Conservation (phyloP, 139 green algal genomes). For the Chlamydomonas sp. region DNA sequence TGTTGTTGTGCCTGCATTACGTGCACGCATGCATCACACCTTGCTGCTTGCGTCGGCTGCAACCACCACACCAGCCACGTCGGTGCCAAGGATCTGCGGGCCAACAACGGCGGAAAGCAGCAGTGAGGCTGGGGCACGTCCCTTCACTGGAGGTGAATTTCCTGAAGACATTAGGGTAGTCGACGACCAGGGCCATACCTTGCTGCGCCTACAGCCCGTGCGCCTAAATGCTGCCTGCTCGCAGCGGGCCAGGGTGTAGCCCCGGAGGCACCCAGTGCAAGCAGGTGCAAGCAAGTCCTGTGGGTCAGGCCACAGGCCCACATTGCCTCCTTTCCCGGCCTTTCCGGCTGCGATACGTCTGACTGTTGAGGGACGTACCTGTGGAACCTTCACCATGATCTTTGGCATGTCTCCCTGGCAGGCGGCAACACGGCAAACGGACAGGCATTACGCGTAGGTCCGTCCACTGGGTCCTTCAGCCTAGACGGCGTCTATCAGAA, state of each 20-base stretch:
- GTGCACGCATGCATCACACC: conserved; percentile 5
- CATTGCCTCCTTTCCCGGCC: too few species aligned
- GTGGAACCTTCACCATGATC: conserved; percentile 9
- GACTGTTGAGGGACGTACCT: neutral
- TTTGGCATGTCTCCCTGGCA: neutral
- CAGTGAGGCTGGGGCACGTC: neutral
- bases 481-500: neutral
- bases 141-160: too few species aligned
- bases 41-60: conserved; percentile 44
- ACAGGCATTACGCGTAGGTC: too few species aligned
- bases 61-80: conserved; percentile 54
- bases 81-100: conserved; percentile 51
- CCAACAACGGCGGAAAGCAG: neutral
- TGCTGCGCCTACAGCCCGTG: neutral
- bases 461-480: too few species aligned
- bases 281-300: too few species aligned
- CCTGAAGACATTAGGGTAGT: neutral
- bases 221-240: neutral
- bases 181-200: neutral
- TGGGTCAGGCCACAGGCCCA: too few species aligned
- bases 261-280: too few species aligned
- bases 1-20: too few species aligned
- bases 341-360: too few species aligned
- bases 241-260: too few species aligned
- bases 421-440: neutral